A percentile compares a stretch with the other conserved stretches of the same genome.
Evolutionary conservation across 2,329 filamentous ascomycete species (phyloP).

Genomic region (Ophiostoma piceae): DNA sequence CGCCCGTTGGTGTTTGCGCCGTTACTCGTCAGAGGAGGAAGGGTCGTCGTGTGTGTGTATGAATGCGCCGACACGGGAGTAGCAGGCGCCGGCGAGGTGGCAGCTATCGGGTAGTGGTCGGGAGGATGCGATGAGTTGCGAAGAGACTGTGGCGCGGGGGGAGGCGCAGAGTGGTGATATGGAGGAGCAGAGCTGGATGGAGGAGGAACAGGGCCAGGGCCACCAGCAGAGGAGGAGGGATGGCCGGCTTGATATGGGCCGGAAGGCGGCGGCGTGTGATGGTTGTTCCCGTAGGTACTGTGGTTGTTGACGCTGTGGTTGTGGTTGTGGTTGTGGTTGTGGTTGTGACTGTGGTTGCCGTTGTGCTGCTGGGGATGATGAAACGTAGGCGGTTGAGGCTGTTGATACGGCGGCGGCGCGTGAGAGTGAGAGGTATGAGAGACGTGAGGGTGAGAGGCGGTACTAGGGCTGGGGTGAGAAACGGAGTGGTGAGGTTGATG

Average conservation of each 20-base stretch:
- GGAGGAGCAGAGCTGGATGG: conserved; percentile 22
- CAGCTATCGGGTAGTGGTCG: conserved; percentile 6
- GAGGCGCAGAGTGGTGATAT: not conserved
- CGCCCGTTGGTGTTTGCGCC: conserved; percentile 25
- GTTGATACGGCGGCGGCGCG: conserved; percentile 33
- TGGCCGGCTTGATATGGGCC: conserved; percentile 28
- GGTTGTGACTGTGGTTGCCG: conserved; percentile 7
- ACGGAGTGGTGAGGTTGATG: conserved; percentile 28
- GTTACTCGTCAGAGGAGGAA: conserved; percentile 19
- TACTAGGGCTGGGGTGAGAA: conserved; percentile 44
- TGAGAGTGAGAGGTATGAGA: not conserved
- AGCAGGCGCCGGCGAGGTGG: conserved; percentile 16
- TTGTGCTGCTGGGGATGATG: conserved; percentile 13
- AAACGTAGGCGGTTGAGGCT: conserved; percentile 26
- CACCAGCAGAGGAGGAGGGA: conserved; percentile 17
- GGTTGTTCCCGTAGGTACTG: conserved; percentile 16
- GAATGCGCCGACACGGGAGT: conserved; percentile 20
- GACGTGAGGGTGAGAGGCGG: conserved; percentile 29
- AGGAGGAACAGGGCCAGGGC: conserved; percentile 2
- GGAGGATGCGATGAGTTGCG: not conserved
- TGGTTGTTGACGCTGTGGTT: conserved; percentile 26
- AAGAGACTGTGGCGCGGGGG: not conserved
- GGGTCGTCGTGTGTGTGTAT: conserved; percentile 16
- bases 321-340: conserved; percentile 8
- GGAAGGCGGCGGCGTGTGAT: conserved; percentile 21